phyloP scores from a whole-genome alignment of 768 basidiomycete species.

The Kwoniella sp. region DNA sequence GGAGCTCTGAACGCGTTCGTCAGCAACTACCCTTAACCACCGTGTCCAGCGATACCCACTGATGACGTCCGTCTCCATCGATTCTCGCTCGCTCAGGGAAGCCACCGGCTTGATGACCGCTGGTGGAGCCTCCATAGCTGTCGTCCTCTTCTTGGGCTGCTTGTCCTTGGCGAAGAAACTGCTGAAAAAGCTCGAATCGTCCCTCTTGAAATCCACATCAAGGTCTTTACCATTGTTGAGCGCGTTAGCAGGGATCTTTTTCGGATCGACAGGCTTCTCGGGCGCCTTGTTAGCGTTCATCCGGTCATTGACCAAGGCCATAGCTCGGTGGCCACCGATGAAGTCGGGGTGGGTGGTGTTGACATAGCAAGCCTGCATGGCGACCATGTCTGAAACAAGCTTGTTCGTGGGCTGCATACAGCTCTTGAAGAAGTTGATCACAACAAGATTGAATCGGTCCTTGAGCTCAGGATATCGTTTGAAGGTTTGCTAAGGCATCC shows the following conservation, averaged over 20 bases:
- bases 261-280: constrained; percentile 64
- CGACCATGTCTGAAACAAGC: constrained; percentile 84
- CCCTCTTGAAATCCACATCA: constrained; percentile 82
- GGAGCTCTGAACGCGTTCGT: constrained; percentile 62
- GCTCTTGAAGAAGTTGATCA: constrained; percentile 94
- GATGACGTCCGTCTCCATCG: constrained; percentile 99
- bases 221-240: constrained; percentile 93
- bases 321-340: constrained; percentile 92
- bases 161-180: constrained; percentile 75
- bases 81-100: constrained; percentile 87
- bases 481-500: constrained; percentile 93
- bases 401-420: constrained; percentile 92
- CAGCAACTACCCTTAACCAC: not conserved
- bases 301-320: constrained; percentile 68
- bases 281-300: constrained; percentile 72
- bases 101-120: constrained; percentile 81
- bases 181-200: constrained; percentile 87
- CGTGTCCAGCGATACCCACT: constrained; percentile 59
- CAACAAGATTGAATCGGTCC: constrained; percentile 91
- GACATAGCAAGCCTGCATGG: constrained; percentile 98
- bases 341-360: constrained; percentile 99
- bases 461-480: constrained; percentile 92
- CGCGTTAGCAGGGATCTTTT: constrained; percentile 62
- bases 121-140: constrained; percentile 66
- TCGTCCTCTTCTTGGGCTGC: constrained; percentile 49